These are phyloP conservation scores for Aspergillus costaricaensis DNA, from an alignment of 2,329 filamentous ascomycete genomes.

Conservation along the genomic window DNA sequence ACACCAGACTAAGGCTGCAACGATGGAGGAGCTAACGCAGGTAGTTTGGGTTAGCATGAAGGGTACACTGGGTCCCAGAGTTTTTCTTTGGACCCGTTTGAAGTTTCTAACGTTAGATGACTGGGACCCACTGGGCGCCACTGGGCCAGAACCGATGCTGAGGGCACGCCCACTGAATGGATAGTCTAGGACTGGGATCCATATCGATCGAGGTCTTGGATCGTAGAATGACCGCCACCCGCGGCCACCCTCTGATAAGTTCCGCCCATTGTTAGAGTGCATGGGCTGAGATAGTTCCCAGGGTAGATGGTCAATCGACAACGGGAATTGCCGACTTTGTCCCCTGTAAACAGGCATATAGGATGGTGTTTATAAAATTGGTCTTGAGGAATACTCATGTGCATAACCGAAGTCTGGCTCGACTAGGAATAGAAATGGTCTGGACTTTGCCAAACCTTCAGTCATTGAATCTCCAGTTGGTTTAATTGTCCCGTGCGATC, in stretches of 20 bases:
- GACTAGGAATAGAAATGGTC: not conserved
- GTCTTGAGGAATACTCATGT: too few relatives aligned
- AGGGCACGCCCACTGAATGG: not conserved
- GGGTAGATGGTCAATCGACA: not conserved
- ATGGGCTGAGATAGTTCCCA: not conserved
- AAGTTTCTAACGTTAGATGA: constrained; percentile 4
- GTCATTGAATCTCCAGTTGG: constrained; percentile 5
- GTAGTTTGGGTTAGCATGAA: constrained; percentile 3
- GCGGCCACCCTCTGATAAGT: not conserved
- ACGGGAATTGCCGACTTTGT: too few relatives aligned
- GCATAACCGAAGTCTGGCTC: not conserved
- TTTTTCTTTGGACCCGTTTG: constrained; percentile 2
- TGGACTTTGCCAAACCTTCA: not conserved
- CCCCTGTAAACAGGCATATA: too few relatives aligned
- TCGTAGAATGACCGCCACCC: not conserved
- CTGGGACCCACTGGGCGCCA: not conserved
- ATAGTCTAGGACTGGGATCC: not conserved
- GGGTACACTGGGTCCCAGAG: not conserved
- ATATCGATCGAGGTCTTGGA: not conserved
- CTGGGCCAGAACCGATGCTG: constrained; percentile 3
- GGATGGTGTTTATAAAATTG: too few relatives aligned
- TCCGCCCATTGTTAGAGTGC: not conserved
- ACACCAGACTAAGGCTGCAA: not conserved
- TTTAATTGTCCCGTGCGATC: constrained; percentile 13
- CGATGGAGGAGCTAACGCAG: not conserved